Base-by-base conservation (phyloP, 345 rosid genomes). In the Rhodamnia argentea region DNA sequence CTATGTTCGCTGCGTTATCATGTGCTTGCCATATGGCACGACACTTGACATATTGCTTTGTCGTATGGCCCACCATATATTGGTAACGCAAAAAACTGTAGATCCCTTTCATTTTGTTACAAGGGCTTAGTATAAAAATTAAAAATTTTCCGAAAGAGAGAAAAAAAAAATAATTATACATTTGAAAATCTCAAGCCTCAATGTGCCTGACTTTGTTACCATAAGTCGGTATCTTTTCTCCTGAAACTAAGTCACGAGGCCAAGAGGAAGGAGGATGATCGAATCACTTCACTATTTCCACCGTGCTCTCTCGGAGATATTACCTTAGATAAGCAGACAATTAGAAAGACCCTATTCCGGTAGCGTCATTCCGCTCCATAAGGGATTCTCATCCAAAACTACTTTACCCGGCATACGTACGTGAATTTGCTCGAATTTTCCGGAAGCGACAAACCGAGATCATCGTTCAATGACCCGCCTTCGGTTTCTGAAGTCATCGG, bases 401-500 rank as follows among this genome's bases (percentile, higher is more conserved):
- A 26, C 58, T 55, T 22, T 3, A 22, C 58, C 24, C 5, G 11
- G 26, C 58, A 22, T 3, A 22, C 24, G 10, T 54, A 18, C 23
- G 23, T 20, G 57, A 54, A 54, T 54, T 20, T 7, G 10, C 24
- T 18, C 8, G 2, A 54, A 54, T 54, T 20, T 54, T 7, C 7
- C 47, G 22, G 2, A 70, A 70, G 81, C 13, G 9, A 13, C 6
- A 22, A 37, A 37, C 78, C 18, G 26, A 70, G 81, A 70, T 85
- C 85, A 94, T 88, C 96, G 91, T 86, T 92, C 93, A 70, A 92
- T 94, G 58, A 94, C 92, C 12, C 94, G 90, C 54, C 95, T 89
- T 47, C 91, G 90, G 84, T 93, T 94, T 74, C 85, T 90, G 84
- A 92, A 90, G 82, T 91, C 95, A 42, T 90, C 86, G 29, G 59